Evolutionary conservation across 2,329 filamentous ascomycete genomes (phyloP).

Genomic region (Aspergillus ochraceoroseus): DNA sequence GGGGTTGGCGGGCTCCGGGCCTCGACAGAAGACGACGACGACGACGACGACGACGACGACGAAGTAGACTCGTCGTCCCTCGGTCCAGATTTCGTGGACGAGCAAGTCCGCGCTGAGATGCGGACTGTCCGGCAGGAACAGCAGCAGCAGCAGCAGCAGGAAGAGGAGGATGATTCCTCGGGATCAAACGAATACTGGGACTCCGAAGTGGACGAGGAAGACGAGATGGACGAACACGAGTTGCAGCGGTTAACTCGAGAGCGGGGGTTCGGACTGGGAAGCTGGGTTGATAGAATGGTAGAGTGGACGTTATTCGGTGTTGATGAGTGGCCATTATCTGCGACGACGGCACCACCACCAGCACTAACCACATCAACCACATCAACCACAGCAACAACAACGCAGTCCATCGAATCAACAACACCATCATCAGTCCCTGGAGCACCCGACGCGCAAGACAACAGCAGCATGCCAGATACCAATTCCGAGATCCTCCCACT

Average conservation of each 20-base stretch:
- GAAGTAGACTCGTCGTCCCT: conserved; percentile 17
- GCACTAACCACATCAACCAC: neutral
- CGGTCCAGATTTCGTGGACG: conserved; percentile 50
- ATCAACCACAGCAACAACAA: conserved; percentile 2
- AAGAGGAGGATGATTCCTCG: conserved; percentile 14
- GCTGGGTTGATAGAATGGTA: conserved; percentile 55
- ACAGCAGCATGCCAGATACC: conserved; percentile 14
- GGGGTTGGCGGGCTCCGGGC: neutral
- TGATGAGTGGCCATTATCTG: conserved; percentile 40
- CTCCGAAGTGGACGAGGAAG: conserved; percentile 21
- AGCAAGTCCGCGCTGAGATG: conserved; percentile 40
- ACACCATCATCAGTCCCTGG: conserved; percentile 13
- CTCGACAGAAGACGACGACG: too few relatives aligned
- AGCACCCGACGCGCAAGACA: conserved; percentile 19
- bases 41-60: conserved; percentile 4
- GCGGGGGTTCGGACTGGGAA: conserved; percentile 52
- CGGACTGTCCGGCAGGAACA: conserved; percentile 29
- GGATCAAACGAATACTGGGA: conserved; percentile 8
- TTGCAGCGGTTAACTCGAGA: conserved; percentile 49
- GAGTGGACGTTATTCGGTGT: conserved; percentile 55
- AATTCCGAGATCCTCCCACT: conserved; percentile 24
- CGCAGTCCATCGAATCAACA: conserved; percentile 7
- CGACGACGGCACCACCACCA: neutral
- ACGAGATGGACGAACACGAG: conserved; percentile 50
- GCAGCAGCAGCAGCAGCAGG: too few relatives aligned